phyloP scores from a whole-genome alignment of 768 basidiomycete species.

The Cubamyces sp. region DNA sequence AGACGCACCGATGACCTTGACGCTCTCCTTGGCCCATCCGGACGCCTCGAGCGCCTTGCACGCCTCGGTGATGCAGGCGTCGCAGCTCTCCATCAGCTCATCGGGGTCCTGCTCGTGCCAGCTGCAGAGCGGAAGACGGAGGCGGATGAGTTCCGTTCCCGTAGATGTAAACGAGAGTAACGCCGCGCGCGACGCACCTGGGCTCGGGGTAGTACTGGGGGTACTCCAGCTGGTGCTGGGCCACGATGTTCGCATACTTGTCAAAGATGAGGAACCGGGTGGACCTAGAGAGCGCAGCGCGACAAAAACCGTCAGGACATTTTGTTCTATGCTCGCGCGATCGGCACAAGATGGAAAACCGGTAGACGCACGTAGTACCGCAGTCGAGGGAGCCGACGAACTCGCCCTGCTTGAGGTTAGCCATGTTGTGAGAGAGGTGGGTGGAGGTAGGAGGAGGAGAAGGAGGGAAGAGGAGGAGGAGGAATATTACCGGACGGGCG shows the following conservation, averaged over 20 bases:
- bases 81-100: conserved; percentile 77
- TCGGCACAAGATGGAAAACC: not conserved
- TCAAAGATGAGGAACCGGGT: conserved; percentile 93
- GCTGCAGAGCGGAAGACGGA: conserved; percentile 41
- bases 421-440: conserved; percentile 32
- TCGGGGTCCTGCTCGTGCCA: conserved; percentile 96
- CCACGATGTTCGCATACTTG: conserved; percentile 82
- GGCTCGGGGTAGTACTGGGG: conserved; percentile 92
- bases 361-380: conserved; percentile 80
- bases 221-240: conserved; percentile 91
- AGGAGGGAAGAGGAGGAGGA: not conserved
- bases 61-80: conserved; percentile 75
- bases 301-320: conserved; percentile 5
- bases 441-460: conserved; percentile 7
- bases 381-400: conserved; percentile 94
- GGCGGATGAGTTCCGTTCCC: not conserved
- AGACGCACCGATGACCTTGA: conserved; percentile 88
- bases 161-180: not conserved
- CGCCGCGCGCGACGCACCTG: conserved; percentile 48
- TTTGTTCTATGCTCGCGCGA: not conserved
- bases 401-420: conserved; percentile 61
- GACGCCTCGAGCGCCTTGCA: conserved; percentile 68
- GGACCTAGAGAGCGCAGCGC: conserved; percentile 52
- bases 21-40: conserved; percentile 79
- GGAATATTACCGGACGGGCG: not conserved